Percentiles rank a stretch among this genome's conserved stretches.
Conservation (phyloP, 139 green algal species). For the Chlorella sorokiniana region DNA sequence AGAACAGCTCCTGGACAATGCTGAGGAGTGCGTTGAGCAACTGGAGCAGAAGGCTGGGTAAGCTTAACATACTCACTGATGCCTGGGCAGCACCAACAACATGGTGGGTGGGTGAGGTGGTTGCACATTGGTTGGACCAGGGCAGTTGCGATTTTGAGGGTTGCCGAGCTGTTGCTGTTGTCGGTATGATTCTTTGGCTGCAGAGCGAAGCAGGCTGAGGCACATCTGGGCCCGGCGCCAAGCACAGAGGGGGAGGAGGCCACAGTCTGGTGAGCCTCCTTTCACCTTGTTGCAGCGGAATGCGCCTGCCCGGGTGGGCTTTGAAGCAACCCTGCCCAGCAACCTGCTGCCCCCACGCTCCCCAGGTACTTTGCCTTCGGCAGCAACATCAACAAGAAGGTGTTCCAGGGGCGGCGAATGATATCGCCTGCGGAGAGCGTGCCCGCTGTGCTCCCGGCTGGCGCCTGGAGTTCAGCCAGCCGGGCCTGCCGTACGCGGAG, state of each 20-base stretch:
- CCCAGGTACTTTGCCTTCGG: background rate
- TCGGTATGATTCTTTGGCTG: background rate
- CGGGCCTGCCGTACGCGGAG: constrained; percentile 31
- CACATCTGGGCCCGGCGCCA: constrained; percentile 9
- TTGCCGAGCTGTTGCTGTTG: background rate
- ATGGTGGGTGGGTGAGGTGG: too few species aligned
- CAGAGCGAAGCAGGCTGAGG: background rate
- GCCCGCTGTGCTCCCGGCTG: constrained; percentile 27
- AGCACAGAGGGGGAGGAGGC: background rate
- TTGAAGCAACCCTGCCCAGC: background rate
- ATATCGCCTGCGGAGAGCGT: constrained; percentile 25
- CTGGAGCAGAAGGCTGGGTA: background rate
- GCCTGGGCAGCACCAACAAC: too few species aligned
- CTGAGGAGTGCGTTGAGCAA: background rate
- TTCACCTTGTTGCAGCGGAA: too few species aligned
- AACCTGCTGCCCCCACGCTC: background rate
- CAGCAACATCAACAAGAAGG: constrained; percentile 19
- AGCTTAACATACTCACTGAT: too few species aligned
- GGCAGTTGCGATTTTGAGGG: background rate
- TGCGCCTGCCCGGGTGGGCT: background rate
- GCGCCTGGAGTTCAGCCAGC: constrained; percentile 24
- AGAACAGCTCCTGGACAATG: background rate
- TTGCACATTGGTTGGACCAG: background rate
- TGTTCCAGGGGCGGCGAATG: constrained; percentile 32
- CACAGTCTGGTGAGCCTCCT: background rate